Evolutionary conservation across 2,329 filamentous ascomycete genomes (phyloP).

Genomic region (Cladosporium sphaerospermum): DNA sequence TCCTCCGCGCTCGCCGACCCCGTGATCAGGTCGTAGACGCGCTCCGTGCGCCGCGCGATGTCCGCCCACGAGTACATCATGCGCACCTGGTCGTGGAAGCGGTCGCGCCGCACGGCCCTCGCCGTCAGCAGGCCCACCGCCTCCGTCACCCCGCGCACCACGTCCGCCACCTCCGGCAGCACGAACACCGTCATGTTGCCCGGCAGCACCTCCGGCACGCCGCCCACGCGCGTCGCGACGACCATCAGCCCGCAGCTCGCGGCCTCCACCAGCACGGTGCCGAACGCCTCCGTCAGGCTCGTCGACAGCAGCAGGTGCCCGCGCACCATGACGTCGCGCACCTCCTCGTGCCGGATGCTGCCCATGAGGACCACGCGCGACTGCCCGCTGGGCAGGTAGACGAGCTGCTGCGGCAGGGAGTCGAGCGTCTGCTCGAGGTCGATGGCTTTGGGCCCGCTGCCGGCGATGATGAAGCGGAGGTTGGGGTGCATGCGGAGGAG

Average conservation of each 20-base stretch:
- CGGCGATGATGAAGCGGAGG: slow-evolving; percentile 93
- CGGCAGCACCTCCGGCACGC: slow-evolving; percentile 92
- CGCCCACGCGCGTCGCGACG: slow-evolving; percentile 91
- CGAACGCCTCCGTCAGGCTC: slow-evolving; percentile 91
- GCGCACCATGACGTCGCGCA: slow-evolving; percentile 93
- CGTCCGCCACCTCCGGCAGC: slow-evolving; percentile 90
- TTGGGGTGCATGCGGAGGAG: slow-evolving; percentile 86
- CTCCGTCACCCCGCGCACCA: slow-evolving; percentile 80
- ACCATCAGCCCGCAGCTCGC: slow-evolving; percentile 94
- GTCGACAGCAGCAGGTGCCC: slow-evolving; percentile 96
- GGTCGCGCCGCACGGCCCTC: slow-evolving; percentile 73
- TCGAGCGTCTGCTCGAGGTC: slow-evolving; percentile 98
- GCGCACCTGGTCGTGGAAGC: slow-evolving; percentile 94
- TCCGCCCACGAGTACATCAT: slow-evolving; percentile 99
- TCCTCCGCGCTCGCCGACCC: slow-evolving; percentile 59
- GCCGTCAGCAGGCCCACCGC: slow-evolving; percentile 84
- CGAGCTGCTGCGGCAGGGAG: slow-evolving; percentile 35
- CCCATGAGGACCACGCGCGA: slow-evolving; percentile 91
- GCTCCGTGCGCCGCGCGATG: slow-evolving; percentile 85
- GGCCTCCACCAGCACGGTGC: slow-evolving; percentile 95
- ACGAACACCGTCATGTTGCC: slow-evolving; percentile 97
- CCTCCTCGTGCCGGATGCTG: slow-evolving; percentile 88
- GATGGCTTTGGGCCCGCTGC: slow-evolving; percentile 92
- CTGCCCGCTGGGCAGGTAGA: slow-evolving; percentile 53
- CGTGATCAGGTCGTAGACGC: slow-evolving; percentile 89